These are phyloP conservation scores for Saccharomycopsis selenospora DNA, from an alignment of 805 yeast species.

Conservation along the genomic window DNA sequence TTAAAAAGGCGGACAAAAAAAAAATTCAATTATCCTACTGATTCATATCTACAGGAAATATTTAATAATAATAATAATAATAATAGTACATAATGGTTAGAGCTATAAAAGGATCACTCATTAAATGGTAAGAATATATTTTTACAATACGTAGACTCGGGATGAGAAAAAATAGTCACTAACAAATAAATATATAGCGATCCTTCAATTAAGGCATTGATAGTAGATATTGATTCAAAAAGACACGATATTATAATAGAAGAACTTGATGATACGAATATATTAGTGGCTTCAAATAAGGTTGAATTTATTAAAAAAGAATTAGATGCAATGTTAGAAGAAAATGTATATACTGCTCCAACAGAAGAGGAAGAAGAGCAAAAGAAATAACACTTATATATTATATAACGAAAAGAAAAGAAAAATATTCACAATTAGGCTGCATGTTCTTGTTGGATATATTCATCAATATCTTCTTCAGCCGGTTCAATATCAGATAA, in stretches of 20 bases:
- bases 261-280: conserved; percentile 88
- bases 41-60: too few species aligned
- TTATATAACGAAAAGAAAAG: too few species aligned
- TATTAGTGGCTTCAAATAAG: conserved; percentile 70
- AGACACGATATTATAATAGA: conserved; percentile 66
- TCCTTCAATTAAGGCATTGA: conserved; percentile 86
- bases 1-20: too few species aligned
- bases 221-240: conserved; percentile 72
- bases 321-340: conserved; percentile 64
- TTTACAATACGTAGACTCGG: not conserved
- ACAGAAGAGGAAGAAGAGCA: conserved; percentile 52
- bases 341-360: conserved; percentile 53
- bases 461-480: conserved; percentile 1
- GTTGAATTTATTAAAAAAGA: conserved; percentile 72
- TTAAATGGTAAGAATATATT: conserved; percentile 17
- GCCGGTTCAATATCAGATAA: not conserved
- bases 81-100: conserved; percentile 19
- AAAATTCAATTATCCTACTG: too few species aligned
- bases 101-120: conserved; percentile 16
- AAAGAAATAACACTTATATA: too few species aligned
- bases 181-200: conserved; percentile 40
- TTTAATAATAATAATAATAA: too few species aligned
- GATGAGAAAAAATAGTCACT: too few species aligned
- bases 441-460: too few species aligned
- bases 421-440: too few species aligned